Conservation (phyloP, 2,329 filamentous ascomycete genomes). For the Drechslerella dactyloides region DNA sequence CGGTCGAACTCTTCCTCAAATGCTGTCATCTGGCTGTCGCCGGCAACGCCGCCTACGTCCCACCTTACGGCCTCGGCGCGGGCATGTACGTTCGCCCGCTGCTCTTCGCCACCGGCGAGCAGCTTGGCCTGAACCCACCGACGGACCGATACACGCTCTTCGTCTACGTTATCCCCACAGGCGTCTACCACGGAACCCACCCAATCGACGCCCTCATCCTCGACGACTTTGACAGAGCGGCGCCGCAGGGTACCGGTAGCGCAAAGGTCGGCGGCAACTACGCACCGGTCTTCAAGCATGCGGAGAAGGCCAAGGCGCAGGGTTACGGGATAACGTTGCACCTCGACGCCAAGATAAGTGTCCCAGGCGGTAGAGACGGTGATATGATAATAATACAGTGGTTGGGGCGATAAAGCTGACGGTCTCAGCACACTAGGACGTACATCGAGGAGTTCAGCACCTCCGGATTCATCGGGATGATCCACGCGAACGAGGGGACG, state of each 20-base stretch:
- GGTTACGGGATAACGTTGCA: conserved; percentile 96
- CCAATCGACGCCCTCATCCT: conserved; percentile 87
- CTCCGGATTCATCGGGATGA: conserved; percentile 85
- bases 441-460: conserved; percentile 97
- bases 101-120: conserved; percentile 83
- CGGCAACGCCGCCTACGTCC: conserved; percentile 88
- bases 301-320: conserved; percentile 76
- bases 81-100: conserved; percentile 92
- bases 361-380: too few species aligned
- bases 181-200: conserved; percentile 88
- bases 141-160: conserved; percentile 82
- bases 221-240: conserved; percentile 90
- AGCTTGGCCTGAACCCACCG: conserved; percentile 82
- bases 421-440: conserved; percentile 72
- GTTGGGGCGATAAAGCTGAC: too few species aligned
- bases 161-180: conserved; percentile 85
- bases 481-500: conserved; percentile 63
- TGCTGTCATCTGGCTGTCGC: conserved; percentile 81
- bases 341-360: conserved; percentile 65
- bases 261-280: conserved; percentile 98
- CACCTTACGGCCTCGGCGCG: conserved; percentile 84
- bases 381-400: too few species aligned
- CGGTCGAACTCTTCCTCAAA: conserved; percentile 75
- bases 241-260: conserved; percentile 85
- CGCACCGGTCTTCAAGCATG: conserved; percentile 86